Evolutionary conservation across 768 basidiomycete genomes (phyloP).

Genomic region (Suillus paluster): DNA sequence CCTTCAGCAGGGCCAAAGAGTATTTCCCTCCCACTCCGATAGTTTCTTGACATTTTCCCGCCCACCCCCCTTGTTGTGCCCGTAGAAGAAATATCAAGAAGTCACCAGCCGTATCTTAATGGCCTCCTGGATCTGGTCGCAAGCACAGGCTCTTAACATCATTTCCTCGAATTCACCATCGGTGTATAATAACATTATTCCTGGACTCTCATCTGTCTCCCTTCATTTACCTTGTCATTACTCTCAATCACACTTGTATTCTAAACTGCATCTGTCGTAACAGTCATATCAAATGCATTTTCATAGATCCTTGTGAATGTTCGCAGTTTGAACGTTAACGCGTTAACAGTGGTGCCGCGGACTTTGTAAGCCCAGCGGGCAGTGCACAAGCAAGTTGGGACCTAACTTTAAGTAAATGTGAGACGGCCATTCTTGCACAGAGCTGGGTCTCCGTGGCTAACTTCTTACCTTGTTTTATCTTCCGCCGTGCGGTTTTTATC

Average conservation of each 20-base stretch:
- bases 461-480: not conserved
- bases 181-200: slow-evolving; percentile 3
- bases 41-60: slow-evolving; percentile 43
- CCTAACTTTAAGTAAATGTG: slow-evolving; percentile 8
- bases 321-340: not conserved
- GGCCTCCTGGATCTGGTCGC: not conserved
- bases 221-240: slow-evolving; percentile 1
- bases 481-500: slow-evolving; percentile 39
- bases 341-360: not conserved
- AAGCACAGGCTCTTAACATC: not conserved
- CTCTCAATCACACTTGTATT: slow-evolving; percentile 8
- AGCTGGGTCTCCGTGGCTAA: slow-evolving; percentile 35
- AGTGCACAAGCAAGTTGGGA: not conserved
- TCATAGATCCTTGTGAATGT: not conserved
- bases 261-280: slow-evolving; percentile 1
- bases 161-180: not conserved
- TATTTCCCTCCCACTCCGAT: slow-evolving; percentile 19
- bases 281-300: slow-evolving; percentile 4
- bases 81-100: slow-evolving; percentile 1
- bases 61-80: slow-evolving; percentile 32
- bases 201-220: slow-evolving; percentile 5
- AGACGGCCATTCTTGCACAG: slow-evolving; percentile 19
- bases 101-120: not conserved
- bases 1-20: slow-evolving; percentile 16
- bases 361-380: not conserved